Evolutionary conservation across 2,329 filamentous ascomycete genomes (phyloP).

Genomic region (Neofusicoccum ribis): DNA sequence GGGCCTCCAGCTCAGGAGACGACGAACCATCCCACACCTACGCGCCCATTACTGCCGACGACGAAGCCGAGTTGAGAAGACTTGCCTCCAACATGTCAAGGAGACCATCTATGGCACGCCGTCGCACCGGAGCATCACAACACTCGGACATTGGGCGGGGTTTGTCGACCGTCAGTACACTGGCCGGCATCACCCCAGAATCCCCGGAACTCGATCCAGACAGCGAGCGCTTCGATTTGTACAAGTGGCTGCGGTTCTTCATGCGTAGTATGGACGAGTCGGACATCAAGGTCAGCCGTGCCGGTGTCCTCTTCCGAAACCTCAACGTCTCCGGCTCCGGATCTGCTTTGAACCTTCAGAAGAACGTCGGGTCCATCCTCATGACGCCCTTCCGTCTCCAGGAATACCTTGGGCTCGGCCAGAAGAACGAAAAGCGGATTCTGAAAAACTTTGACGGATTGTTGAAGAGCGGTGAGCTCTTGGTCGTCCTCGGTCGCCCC

Average conservation of each 20-base stretch:
- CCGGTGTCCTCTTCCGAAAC: slow-evolving; percentile 65
- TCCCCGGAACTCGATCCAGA: slow-evolving; percentile 53
- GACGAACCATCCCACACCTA: not conserved
- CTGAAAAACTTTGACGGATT: slow-evolving; percentile 56
- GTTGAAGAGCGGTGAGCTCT: slow-evolving; percentile 51
- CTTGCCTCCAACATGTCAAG: slow-evolving; percentile 2
- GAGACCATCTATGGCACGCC: not conserved
- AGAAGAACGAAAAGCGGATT: slow-evolving; percentile 54
- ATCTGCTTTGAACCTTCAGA: slow-evolving; percentile 66
- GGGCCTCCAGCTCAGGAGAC: not conserved
- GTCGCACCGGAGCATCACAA: not conserved
- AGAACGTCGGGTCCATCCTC: slow-evolving; percentile 63
- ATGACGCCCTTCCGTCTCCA: slow-evolving; percentile 58
- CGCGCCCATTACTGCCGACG: slow-evolving; percentile 5
- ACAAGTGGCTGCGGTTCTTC: slow-evolving; percentile 54
- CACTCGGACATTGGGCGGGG: too few species aligned
- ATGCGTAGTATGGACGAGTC: slow-evolving; percentile 56
- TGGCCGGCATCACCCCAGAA: slow-evolving; percentile 33
- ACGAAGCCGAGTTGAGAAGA: slow-evolving; percentile 14
- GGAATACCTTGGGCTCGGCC: slow-evolving; percentile 51
- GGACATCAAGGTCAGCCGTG: slow-evolving; percentile 53
- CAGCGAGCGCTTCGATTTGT: slow-evolving; percentile 54
- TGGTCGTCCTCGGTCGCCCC: slow-evolving; percentile 49
- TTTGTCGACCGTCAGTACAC: slow-evolving; percentile 23
- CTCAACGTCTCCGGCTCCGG: slow-evolving; percentile 68